Percentiles rank a stretch among this genome's conserved stretches.
Evolutionary conservation across 345 rosid species (phyloP).

Genomic region (Eucalyptus curtisii): DNA sequence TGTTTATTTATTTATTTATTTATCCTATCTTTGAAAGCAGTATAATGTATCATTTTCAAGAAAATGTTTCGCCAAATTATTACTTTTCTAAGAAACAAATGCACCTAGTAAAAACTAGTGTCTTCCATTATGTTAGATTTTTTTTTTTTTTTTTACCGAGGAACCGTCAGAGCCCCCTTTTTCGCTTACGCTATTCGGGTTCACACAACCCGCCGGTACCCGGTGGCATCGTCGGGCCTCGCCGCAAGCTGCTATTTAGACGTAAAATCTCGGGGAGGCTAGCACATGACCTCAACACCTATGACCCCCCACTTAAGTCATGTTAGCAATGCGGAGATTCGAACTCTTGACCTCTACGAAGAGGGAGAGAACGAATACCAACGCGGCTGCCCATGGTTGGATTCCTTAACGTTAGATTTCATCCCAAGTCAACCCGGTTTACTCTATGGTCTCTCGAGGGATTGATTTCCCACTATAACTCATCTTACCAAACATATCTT

Average conservation of each 20-base stretch:
- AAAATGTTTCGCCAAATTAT: background rate
- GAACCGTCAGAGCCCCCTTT: too few species aligned
- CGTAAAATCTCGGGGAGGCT: fast-evolving
- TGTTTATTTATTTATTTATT: background rate
- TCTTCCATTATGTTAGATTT: background rate
- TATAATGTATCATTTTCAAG: background rate
- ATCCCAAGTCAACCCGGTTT: background rate
- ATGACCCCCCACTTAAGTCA: too few species aligned
- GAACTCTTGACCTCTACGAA: fast-evolving
- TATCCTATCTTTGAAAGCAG: background rate
- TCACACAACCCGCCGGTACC: fast-evolving
- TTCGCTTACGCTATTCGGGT: too few species aligned
- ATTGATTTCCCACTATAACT: background rate
- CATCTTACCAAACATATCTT: background rate
- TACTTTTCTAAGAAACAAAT: background rate
- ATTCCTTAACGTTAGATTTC: background rate
- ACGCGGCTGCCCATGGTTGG: too few species aligned
- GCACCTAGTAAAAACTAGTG: background rate
- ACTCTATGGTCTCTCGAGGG: background rate
- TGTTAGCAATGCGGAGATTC: fast-evolving
- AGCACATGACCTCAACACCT: too few species aligned
- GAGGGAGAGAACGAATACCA: too few species aligned
- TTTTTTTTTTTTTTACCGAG: too few species aligned
- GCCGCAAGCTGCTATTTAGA: too few species aligned
- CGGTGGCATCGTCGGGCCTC: fast-evolving